Evolutionary conservation across 306 rosid species (phyloP), one percentile per base, ranked within the genome.

Genomic region (Potentilla sterilis): DNA sequence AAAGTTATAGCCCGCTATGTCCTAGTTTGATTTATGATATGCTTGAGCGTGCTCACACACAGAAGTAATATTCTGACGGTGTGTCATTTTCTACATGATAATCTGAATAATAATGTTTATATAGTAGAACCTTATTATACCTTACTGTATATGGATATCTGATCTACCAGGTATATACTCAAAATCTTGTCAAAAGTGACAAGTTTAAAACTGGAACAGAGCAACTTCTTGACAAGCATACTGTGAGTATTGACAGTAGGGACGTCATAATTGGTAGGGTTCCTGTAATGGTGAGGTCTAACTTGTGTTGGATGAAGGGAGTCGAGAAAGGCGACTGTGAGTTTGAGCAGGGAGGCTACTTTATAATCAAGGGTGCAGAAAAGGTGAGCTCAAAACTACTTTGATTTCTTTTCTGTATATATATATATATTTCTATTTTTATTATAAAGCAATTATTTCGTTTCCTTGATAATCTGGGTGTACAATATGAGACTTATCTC

Each of bases 211-310:
- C 99, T 4, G 97, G 99, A 32, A 75, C 83, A 65, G 96, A 87
- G 44, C 84, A 88, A 55, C 81, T 28, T 52, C 67, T 90, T 18
- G 93, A 90, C 16, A 86, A 40, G 62, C 72, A 81, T 8, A 40
- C 41, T 61, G 0, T 84, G 6, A 80, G 40, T 73, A 77, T 81
- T 8, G 96, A 90, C 0, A 67, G 21, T 54, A 87, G 93, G 80
- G 96, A 90, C 38, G 76, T 90, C 5, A 80, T 83, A 16, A 82
- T 92, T 32, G 99, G 99, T 41, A 89, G 91, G 65, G 62, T 95
- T 75, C 97, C 99, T 65, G 95, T 95, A 40, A 95, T 95, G 99
- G 97, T 95, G 41, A 95, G 80, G 81, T 92, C 99, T 54, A 88
- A 95, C 81, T 75, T 95, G 15, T 95, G 99, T 69, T 90, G 96